Evolutionary conservation across 2,329 filamentous ascomycete species (phyloP), one percentile per base, ranked within the genome.

Genomic region (Meredithiella fracta): DNA sequence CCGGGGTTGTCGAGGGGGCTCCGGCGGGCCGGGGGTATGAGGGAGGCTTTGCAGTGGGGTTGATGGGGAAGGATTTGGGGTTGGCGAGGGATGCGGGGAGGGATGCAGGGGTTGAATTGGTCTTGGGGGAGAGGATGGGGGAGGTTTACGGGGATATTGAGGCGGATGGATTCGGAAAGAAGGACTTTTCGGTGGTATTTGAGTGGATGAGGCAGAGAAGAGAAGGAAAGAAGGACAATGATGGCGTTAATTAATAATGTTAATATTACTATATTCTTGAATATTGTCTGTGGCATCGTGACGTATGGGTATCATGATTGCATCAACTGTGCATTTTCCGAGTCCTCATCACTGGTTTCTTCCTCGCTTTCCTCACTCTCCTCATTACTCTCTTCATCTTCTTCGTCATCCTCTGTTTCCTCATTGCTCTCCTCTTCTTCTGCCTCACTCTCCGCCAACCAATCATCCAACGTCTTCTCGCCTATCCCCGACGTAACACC

Each of bases 391-490:
- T 72, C 72, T 1, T 70, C 69, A 0, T 75, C 73, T 0, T 72
- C 69, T 1, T 73, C 71, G 1, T 74, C 74, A 6, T 76, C 74
- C 1, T 75, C 74, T 0, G 75, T 73, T 0, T 73, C 72, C 0
- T 76, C 72, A 0, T 75, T 75, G 0, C 73, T 73, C 0, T 73
- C 73, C 0, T 73, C 77, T 1, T 74, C 78, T n/a, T 74, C 76
- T 26, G 72, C 74, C 15, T 80, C 78, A 47, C 79, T 80, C 64
- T 88, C 85, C 3, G 83, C 88, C 57, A 97, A 73, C 90, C 92
- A 97, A 66, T 95, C 40, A 70, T 97, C 89, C 60, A 98, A 70
- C 20, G 83, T 87, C 76, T 94, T 95, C 42, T 80, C 79, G 53
- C 76, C 75, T 1, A 73, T 66, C 9, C 68, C 73, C 51, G 81